Evolutionary conservation across 148 eudicot genomes (phyloP).

Genomic region (Rhododendron henanense): DNA sequence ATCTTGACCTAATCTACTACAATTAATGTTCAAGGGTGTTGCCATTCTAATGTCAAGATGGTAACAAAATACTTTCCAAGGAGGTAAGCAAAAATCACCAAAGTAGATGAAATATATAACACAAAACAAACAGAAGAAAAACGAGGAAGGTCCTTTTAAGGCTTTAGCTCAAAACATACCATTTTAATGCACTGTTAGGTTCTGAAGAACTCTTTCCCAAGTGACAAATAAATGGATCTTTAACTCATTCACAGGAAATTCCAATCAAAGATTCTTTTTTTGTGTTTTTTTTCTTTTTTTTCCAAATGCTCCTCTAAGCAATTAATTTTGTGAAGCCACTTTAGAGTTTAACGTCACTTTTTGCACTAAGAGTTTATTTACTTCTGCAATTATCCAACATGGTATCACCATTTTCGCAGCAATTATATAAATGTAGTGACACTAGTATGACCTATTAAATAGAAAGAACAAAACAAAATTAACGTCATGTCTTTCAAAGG

Average conservation of each 20-base stretch:
- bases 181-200: not conserved
- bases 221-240: not conserved
- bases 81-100: not conserved
- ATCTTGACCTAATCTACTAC: not conserved
- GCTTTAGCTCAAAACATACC: not conserved
- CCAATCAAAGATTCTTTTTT: not conserved
- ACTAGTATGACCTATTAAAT: not conserved
- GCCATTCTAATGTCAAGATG: not conserved
- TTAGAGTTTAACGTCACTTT: no score
- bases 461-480: not conserved
- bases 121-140: not conserved
- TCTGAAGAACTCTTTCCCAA: not conserved
- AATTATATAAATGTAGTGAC: not conserved
- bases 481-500: not conserved
- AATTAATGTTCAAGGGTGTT: not conserved
- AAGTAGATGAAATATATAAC: not conserved
- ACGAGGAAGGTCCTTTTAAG: not conserved
- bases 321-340: not conserved
- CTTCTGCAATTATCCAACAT: not conserved
- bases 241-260: not conserved
- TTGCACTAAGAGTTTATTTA: not conserved
- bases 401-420: not conserved
- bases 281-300: no score
- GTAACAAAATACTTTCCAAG: not conserved
- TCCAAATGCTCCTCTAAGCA: not conserved